phyloP scores from a whole-genome alignment of 106 monocot species.

The Dioscorea alata region DNA sequence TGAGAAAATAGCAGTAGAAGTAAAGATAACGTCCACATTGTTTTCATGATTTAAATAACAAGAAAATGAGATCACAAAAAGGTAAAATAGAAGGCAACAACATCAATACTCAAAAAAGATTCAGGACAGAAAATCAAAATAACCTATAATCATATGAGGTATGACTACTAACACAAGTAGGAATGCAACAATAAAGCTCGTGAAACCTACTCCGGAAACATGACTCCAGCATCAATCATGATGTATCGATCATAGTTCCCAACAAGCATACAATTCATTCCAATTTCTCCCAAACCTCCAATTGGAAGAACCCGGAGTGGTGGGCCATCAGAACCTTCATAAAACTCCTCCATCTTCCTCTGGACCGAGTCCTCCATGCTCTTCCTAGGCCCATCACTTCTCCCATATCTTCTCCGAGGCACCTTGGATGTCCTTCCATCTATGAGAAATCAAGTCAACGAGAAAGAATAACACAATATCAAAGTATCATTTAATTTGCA shows the following conservation, averaged over 20 bases:
- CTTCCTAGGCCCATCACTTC: conserved; percentile 64
- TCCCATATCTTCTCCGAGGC: conserved; percentile 51
- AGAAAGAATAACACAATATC: too few relatives aligned
- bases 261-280: conserved; percentile 99
- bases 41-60: too few relatives aligned
- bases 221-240: conserved; percentile 92
- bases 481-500: too few relatives aligned
- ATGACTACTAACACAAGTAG: not conserved
- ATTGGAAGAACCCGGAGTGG: conserved; percentile 95
- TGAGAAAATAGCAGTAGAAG: too few relatives aligned
- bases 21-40: too few relatives aligned
- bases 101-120: too few relatives aligned
- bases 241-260: conserved; percentile 96
- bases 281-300: conserved; percentile 95
- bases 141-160: not conserved
- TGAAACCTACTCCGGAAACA: conserved; percentile 95
- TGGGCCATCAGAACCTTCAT: conserved; percentile 92
- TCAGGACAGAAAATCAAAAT: too few relatives aligned
- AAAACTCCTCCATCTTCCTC: conserved; percentile 92
- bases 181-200: not conserved
- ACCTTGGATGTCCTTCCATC: conserved; percentile 19
- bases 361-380: conserved; percentile 97
- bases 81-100: too few relatives aligned
- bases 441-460: too few relatives aligned
- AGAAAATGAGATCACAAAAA: not conserved